Conservation (phyloP, 2,329 filamentous ascomycete species). For the Coniella vitis region DNA sequence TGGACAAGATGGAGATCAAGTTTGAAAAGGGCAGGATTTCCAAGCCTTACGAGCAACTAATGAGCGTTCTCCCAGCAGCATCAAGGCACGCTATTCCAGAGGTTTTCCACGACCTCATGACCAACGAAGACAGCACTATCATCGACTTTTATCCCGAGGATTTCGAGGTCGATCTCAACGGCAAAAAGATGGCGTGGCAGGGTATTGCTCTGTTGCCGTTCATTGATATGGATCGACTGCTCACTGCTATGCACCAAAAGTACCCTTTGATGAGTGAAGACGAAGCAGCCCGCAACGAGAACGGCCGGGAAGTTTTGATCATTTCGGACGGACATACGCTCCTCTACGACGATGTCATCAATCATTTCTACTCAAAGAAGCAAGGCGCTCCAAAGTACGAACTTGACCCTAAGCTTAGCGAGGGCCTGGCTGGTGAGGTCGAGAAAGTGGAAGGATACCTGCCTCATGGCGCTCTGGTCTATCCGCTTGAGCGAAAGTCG, state of each 20-base stretch:
- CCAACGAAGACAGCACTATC: slow-evolving; percentile 78
- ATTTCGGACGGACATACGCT: slow-evolving; percentile 73
- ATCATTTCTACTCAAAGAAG: slow-evolving; percentile 88
- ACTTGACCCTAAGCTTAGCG: slow-evolving; percentile 67
- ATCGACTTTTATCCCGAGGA: slow-evolving; percentile 97
- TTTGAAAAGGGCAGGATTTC: slow-evolving; percentile 85
- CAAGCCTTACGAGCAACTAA: slow-evolving; percentile 90
- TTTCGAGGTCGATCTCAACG: slow-evolving; percentile 88
- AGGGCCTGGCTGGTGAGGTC: slow-evolving; percentile 72
- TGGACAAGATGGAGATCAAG: slow-evolving; percentile 68
- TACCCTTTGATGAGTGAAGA: slow-evolving; percentile 74
- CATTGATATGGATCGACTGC: slow-evolving; percentile 83
- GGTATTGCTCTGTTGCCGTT: slow-evolving; percentile 90
- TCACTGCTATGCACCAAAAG: slow-evolving; percentile 74
- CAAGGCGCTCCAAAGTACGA: slow-evolving; percentile 59
- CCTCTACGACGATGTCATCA: slow-evolving; percentile 77
- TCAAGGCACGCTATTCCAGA: slow-evolving; percentile 87
- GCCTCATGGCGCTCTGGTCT: slow-evolving; percentile 73
- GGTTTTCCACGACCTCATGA: slow-evolving; percentile 88
- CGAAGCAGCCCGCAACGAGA: slow-evolving; percentile 69
- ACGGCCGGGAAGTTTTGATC: slow-evolving; percentile 75
- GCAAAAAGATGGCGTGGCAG: slow-evolving; percentile 98
- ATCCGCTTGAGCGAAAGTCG: slow-evolving; percentile 63
- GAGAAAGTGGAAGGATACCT: slow-evolving; percentile 79
- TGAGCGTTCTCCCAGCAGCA: slow-evolving; percentile 92